Evolutionary conservation across 1,139 yeast genomes (phyloP).

Genomic region (Nadsonia starkeyi-henricii): DNA sequence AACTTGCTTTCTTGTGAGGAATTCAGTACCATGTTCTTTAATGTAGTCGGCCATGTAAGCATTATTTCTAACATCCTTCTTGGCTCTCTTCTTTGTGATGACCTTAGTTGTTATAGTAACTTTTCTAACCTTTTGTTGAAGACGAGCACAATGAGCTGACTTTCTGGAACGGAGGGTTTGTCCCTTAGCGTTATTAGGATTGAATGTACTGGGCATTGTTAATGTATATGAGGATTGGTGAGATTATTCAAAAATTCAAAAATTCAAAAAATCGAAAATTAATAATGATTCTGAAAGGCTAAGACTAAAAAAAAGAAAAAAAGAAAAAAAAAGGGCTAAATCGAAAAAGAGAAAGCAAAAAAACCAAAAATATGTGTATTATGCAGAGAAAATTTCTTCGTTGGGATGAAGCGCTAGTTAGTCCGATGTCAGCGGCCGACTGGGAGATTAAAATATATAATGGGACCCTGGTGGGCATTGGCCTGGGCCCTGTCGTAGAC

Average conservation of each 20-base stretch:
- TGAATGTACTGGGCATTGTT: neutral
- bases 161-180: neutral
- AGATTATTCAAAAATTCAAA: no score
- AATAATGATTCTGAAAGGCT: neutral
- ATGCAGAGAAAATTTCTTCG: no score
- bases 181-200: neutral
- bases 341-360: neutral
- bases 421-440: no score
- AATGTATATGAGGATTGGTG: neutral
- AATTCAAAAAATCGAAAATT: no score
- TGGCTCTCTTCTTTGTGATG: conserved; percentile 65
- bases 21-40: conserved; percentile 6
- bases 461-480: no score
- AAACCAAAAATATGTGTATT: neutral
- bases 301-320: neutral
- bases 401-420: no score
- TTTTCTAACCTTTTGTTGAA: conserved; percentile 29
- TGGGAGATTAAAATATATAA: no score
- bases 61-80: conserved; percentile 69
- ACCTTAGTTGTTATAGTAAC: conserved; percentile 37
- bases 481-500: no score
- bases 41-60: conserved; percentile 32
- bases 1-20: conserved; percentile 23
- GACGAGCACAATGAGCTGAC: neutral
- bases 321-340: neutral